Evolutionary conservation across 2,329 filamentous ascomycete species (phyloP).

Genomic region (Mariannaea elegans): DNA sequence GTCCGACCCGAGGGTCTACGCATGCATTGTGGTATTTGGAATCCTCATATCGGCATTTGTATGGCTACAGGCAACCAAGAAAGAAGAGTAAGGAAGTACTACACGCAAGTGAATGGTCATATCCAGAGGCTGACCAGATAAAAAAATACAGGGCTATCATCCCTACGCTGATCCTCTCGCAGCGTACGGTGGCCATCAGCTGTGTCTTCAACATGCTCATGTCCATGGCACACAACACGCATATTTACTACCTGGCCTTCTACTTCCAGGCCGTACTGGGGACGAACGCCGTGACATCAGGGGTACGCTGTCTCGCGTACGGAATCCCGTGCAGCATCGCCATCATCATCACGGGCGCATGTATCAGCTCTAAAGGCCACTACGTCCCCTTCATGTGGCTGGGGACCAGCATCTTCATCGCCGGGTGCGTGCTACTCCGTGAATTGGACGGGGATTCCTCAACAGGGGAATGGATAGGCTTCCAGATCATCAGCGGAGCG

Average conservation of each 20-base stretch:
- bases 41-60: slow-evolving; percentile 27
- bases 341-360: slow-evolving; percentile 22
- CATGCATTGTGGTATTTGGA: slow-evolving; percentile 31
- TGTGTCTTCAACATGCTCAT: slow-evolving; percentile 31
- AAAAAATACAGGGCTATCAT: slow-evolving; percentile 24
- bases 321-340: slow-evolving; percentile 26
- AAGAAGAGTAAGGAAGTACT: slow-evolving; percentile 19
- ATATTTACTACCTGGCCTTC: slow-evolving; percentile 30
- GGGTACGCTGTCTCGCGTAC: slow-evolving; percentile 29
- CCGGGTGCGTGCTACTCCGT: slow-evolving; percentile 24
- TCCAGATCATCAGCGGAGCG: slow-evolving; percentile 52
- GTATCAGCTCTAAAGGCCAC: slow-evolving; percentile 25
- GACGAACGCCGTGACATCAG: slow-evolving; percentile 22
- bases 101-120: rapidly evolving
- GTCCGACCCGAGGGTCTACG: slow-evolving; percentile 35
- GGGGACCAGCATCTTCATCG: slow-evolving; percentile 26
- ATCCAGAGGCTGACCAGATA: neutral
- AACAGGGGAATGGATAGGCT: slow-evolving; percentile 53
- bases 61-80: slow-evolving; percentile 22
- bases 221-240: slow-evolving; percentile 33
- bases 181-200: slow-evolving; percentile 23
- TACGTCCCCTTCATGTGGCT: slow-evolving; percentile 36
- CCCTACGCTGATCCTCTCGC: slow-evolving; percentile 25
- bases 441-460: slow-evolving; percentile 43
- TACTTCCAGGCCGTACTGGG: slow-evolving; percentile 40